phyloP scores from a whole-genome alignment of 345 rosid species.

The Melastoma malabathricum region DNA sequence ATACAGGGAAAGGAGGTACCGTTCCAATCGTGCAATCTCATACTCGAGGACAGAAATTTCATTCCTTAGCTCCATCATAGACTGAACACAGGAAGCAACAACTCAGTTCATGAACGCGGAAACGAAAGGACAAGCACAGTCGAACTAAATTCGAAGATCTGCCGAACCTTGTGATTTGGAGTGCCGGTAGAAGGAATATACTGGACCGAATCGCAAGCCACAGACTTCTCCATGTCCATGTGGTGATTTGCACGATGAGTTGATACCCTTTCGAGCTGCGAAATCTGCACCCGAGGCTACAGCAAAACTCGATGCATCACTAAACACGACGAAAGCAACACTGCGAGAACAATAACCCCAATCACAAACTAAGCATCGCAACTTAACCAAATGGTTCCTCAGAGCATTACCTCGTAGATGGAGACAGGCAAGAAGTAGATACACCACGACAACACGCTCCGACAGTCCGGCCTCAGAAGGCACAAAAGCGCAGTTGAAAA shows the following conservation, averaged over 20 bases:
- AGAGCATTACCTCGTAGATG: slow-evolving; percentile 23
- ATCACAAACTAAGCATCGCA: too few species aligned
- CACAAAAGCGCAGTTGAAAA: not conserved
- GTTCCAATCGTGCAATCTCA: slow-evolving; percentile 57
- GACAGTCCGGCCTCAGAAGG: not conserved
- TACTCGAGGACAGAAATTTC: slow-evolving; percentile 59
- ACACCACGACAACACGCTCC: slow-evolving; percentile 33
- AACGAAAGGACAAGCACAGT: not conserved
- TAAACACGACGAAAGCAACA: not conserved
- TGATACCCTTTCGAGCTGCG: slow-evolving; percentile 24
- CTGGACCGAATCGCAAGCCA: slow-evolving; percentile 12
- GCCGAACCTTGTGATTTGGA: slow-evolving; percentile 21
- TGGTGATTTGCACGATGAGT: slow-evolving; percentile 15
- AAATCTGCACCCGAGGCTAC: slow-evolving; percentile 15
- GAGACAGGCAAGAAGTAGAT: slow-evolving; percentile 28
- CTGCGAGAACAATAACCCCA: slow-evolving; percentile 15
- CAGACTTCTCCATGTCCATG: slow-evolving; percentile 13
- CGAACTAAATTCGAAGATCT: too few species aligned
- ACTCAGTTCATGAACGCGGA: not conserved
- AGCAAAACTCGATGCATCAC: not conserved
- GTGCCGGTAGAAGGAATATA: slow-evolving; percentile 19
- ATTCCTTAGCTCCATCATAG: slow-evolving; percentile 44
- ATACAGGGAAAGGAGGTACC: slow-evolving; percentile 55
- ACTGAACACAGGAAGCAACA: slow-evolving; percentile 20
- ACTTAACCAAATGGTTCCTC: not conserved